Evolutionary conservation across 768 basidiomycete genomes (phyloP).

Genomic region (Clitopilus passeckerianus): DNA sequence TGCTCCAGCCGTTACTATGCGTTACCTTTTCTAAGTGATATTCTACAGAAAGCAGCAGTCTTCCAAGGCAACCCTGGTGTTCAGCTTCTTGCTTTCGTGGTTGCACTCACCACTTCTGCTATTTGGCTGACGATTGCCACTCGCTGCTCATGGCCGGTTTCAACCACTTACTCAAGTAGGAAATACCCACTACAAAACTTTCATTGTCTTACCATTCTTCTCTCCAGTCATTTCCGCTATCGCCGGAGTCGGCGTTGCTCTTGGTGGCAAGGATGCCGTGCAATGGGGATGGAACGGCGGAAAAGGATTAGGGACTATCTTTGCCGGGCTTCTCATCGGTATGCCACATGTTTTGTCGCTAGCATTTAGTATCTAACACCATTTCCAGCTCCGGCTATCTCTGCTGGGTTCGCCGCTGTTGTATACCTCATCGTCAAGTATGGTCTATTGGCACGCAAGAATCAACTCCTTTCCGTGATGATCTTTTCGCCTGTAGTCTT

Average conservation of each 20-base stretch:
- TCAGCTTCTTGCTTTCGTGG: constrained; percentile 21
- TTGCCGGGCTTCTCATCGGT: constrained; percentile 19
- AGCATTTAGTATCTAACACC: background rate
- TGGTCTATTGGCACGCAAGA: constrained; percentile 16
- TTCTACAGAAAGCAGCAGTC: constrained; percentile 11
- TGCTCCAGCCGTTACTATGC: background rate
- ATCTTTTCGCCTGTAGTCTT: constrained; percentile 20
- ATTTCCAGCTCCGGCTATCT: constrained; percentile 12
- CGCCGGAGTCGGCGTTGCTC: constrained; percentile 19
- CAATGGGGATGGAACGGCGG: constrained; percentile 22
- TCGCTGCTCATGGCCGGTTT: constrained; percentile 20
- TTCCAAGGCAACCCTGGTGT: constrained; percentile 22
- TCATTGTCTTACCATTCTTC: background rate
- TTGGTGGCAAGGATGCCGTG: constrained; percentile 17
- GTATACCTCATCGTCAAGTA: constrained; percentile 19
- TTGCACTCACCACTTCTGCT: constrained; percentile 18
- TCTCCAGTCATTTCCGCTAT: constrained; percentile 17
- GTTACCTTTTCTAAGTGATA: background rate
- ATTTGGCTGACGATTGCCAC: constrained; percentile 21
- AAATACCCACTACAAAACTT: background rate
- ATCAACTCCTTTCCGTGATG: constrained; percentile 14
- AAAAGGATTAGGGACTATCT: constrained; percentile 21
- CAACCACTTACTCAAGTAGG: constrained; percentile 19
- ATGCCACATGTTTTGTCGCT: background rate
- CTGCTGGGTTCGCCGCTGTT: constrained; percentile 17